These are phyloP conservation scores for Ramicandelaber brevisporus DNA, from an alignment of 192 early-diverging fungal species.

Conservation along the genomic window DNA sequence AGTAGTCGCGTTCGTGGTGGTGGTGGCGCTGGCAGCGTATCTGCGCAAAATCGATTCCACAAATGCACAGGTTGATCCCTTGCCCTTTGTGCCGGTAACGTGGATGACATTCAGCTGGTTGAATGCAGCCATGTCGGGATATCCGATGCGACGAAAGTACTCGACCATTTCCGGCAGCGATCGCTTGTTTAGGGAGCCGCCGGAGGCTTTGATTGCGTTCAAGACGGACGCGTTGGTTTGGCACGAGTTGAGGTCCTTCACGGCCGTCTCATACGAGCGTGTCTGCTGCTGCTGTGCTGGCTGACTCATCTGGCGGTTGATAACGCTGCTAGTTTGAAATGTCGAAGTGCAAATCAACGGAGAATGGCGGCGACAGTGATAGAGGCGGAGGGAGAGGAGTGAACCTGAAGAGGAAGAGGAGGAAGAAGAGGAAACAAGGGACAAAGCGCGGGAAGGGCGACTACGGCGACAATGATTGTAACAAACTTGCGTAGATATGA, in stretches of 20 bases:
- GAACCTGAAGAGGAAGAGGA: no score
- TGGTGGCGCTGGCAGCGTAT: constrained; percentile 1
- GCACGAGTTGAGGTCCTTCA: constrained; percentile 50
- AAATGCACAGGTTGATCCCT: constrained; percentile 64
- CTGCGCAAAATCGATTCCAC: constrained; percentile 48
- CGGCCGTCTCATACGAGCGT: no score
- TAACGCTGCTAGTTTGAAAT: no score
- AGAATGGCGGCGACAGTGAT: no score
- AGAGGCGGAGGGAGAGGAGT: no score
- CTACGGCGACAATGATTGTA: no score
- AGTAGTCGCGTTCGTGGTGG: constrained; percentile 2
- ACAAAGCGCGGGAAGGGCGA: no score
- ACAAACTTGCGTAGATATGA: no score
- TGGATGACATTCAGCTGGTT: constrained; percentile 56
- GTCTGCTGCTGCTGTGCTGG: no score
- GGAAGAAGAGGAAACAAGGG: no score
- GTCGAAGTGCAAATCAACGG: no score
- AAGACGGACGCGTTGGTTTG: constrained; percentile 70
- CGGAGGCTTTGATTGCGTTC: constrained; percentile 27
- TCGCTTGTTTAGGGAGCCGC: constrained; percentile 7
- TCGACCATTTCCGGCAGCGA: constrained; percentile 10
- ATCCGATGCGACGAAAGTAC: constrained; percentile 7
- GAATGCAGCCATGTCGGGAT: constrained; percentile 23
- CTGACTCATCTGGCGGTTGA: no score
- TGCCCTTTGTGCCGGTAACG: constrained; percentile 67